Percentiles rank a stretch among this genome's conserved stretches.
These are phyloP conservation scores for Clarireedia hainanense DNA, from an alignment of 2,329 filamentous ascomycete species.

Conservation along the genomic window DNA sequence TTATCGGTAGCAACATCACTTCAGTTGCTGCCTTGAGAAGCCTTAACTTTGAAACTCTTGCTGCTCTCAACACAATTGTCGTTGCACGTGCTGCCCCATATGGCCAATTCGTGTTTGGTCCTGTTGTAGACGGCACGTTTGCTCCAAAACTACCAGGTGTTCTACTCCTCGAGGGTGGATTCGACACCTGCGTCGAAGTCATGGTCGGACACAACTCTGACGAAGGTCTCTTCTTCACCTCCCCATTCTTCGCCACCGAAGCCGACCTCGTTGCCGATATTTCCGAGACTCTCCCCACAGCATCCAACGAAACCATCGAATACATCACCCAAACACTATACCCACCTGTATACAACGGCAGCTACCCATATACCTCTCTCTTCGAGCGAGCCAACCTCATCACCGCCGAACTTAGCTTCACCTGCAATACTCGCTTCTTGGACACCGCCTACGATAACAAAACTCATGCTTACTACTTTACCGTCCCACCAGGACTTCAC, in stretches of 20 bases:
- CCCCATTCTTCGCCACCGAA: slow-evolving; percentile 25
- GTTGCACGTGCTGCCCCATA: slow-evolving; percentile 22
- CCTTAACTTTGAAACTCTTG: slow-evolving; percentile 9
- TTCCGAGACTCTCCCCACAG: slow-evolving; percentile 14
- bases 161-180: slow-evolving; percentile 37
- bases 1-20: slow-evolving; percentile 8
- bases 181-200: slow-evolving; percentile 36
- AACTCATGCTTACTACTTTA: slow-evolving; percentile 45
- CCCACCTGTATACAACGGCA: slow-evolving; percentile 39
- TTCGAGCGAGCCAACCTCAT: slow-evolving; percentile 36
- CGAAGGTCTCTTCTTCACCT: slow-evolving; percentile 29
- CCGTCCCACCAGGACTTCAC: slow-evolving; percentile 44
- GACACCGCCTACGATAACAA: slow-evolving; percentile 37
- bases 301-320: slow-evolving; percentile 11
- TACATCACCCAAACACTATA: slow-evolving; percentile 40
- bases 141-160: slow-evolving; percentile 38
- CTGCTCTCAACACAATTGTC: slow-evolving; percentile 14
- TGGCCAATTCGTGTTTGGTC: slow-evolving; percentile 37
- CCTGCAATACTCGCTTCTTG: slow-evolving; percentile 46
- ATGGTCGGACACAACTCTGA: slow-evolving; percentile 39
- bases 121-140: slow-evolving; percentile 41
- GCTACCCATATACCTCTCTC: slow-evolving; percentile 36
- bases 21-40: slow-evolving; percentile 5
- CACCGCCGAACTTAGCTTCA: slow-evolving; percentile 37
- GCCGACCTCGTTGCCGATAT: slow-evolving; percentile 9